phyloP scores from a whole-genome alignment of 2,329 filamentous ascomycete genomes.

The Ophiostoma quercus region DNA sequence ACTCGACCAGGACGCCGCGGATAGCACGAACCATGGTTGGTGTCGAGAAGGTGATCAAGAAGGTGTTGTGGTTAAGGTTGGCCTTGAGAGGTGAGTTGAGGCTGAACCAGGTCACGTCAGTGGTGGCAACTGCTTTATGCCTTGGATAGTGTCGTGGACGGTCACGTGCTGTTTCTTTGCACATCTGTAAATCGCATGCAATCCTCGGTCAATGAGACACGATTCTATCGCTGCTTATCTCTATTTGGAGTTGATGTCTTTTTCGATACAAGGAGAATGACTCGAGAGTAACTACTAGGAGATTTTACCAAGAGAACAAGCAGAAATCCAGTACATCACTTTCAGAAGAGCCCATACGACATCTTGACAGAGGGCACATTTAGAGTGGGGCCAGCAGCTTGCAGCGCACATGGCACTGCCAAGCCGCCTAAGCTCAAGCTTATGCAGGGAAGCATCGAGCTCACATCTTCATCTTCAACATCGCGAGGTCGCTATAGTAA shows the following conservation, averaged over 20 bases:
- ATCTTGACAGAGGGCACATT: neutral
- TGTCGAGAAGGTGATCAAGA: neutral
- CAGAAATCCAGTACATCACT: too few relatives aligned
- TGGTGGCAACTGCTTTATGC: neutral
- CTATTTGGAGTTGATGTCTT: too few relatives aligned
- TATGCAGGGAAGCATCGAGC: neutral
- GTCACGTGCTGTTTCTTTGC: neutral
- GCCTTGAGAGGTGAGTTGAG: neutral
- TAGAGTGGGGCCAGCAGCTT: neutral
- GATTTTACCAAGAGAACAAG: too few relatives aligned
- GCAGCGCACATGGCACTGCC: neutral
- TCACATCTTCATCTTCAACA: neutral
- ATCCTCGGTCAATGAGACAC: too few relatives aligned
- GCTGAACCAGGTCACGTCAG: neutral
- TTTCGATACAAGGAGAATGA: too few relatives aligned
- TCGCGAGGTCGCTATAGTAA: neutral
- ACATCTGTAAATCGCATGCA: too few relatives aligned
- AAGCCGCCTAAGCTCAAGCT: neutral
- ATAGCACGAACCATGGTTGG: constrained; percentile 27
- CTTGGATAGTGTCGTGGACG: neutral
- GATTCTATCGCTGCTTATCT: too few relatives aligned
- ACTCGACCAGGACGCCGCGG: constrained; percentile 64
- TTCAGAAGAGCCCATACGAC: too few relatives aligned
- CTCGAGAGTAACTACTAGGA: too few relatives aligned
- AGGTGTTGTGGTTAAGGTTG: neutral